Conservation (phyloP, 2,329 filamentous ascomycete genomes). For the Clonostachys rosea region DNA sequence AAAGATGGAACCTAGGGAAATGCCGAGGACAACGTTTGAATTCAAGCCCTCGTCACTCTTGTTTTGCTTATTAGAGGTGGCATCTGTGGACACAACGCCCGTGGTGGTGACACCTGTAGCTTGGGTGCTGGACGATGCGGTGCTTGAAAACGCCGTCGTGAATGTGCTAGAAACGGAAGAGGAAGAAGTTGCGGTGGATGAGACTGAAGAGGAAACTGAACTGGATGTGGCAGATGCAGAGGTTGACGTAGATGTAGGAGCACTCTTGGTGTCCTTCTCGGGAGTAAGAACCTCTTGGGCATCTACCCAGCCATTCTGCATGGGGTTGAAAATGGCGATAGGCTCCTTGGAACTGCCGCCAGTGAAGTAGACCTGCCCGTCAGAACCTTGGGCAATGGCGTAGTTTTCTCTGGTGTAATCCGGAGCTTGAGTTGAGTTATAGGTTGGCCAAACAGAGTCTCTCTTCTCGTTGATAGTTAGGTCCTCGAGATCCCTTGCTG, state of each 20-base stretch:
- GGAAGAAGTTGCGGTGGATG: conserved; percentile 10
- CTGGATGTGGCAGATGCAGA: conserved; percentile 14
- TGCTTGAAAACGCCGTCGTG: conserved; percentile 5
- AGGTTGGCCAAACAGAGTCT: conserved; percentile 68
- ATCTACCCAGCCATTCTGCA: conserved; percentile 74
- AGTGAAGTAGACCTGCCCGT: conserved; percentile 71
- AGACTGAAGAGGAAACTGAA: conserved; percentile 17
- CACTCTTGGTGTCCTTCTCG: conserved; percentile 7
- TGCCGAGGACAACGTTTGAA: conserved; percentile 65
- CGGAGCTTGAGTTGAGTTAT: conserved; percentile 73
- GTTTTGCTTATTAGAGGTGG: conserved; percentile 18
- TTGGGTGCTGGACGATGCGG: conserved; percentile 9
- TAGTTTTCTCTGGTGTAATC: conserved; percentile 58
- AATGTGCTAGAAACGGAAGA: conserved; percentile 7
- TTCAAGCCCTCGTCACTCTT: conserved; percentile 22
- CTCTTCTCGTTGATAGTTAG: conserved; percentile 9
- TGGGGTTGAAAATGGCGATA: conserved; percentile 73
- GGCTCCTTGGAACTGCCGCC: conserved; percentile 66
- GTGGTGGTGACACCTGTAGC: conserved; percentile 8
- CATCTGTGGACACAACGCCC: background rate
- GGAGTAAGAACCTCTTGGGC: conserved; percentile 55
- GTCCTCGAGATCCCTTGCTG: conserved; percentile 21
- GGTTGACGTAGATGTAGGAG: conserved; percentile 18
- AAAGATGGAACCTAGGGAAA: conserved; percentile 76
- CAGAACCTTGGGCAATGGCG: conserved; percentile 62